Conservation (phyloP, 768 basidiomycete species). For the Piloderma croceum region DNA sequence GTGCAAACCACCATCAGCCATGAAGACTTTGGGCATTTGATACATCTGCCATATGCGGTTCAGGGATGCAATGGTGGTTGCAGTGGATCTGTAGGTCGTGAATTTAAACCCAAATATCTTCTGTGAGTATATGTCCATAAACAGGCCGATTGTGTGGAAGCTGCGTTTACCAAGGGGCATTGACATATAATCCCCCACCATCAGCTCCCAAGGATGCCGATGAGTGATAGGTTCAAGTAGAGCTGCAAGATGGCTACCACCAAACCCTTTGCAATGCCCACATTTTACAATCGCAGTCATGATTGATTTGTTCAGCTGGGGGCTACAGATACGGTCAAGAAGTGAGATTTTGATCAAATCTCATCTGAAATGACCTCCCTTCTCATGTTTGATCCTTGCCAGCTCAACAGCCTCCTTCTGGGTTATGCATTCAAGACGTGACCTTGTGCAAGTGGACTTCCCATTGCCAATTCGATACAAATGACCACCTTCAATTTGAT, state of each 20-base stretch:
- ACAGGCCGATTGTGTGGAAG: constrained; percentile 8
- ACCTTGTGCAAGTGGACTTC: no score
- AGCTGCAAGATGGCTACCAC: constrained; percentile 11
- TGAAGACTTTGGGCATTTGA: constrained; percentile 11
- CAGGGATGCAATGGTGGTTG: constrained; percentile 8
- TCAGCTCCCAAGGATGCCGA: constrained; percentile 14
- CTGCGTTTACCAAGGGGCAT: constrained; percentile 13
- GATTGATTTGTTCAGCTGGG: no score
- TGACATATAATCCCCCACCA: constrained; percentile 18
- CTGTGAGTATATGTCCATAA: constrained; percentile 14
- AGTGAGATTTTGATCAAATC: no score
- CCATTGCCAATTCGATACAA: no score
- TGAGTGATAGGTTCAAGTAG: constrained; percentile 17
- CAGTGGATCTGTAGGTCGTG: constrained; percentile 7
- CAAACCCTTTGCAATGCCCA: constrained; percentile 18
- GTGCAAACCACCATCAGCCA: constrained; percentile 21
- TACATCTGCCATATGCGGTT: constrained; percentile 10
- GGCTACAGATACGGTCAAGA: constrained; percentile 20
- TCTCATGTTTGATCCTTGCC: no score
- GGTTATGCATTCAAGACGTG: no score
- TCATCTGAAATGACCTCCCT: no score
- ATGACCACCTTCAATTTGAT: no score
- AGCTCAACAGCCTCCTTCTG: no score
- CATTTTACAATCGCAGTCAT: constrained; percentile 15
- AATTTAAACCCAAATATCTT: constrained; percentile 18